Evolutionary conservation across 345 rosid species (phyloP).

Genomic region (Barbarea vulgaris): DNA sequence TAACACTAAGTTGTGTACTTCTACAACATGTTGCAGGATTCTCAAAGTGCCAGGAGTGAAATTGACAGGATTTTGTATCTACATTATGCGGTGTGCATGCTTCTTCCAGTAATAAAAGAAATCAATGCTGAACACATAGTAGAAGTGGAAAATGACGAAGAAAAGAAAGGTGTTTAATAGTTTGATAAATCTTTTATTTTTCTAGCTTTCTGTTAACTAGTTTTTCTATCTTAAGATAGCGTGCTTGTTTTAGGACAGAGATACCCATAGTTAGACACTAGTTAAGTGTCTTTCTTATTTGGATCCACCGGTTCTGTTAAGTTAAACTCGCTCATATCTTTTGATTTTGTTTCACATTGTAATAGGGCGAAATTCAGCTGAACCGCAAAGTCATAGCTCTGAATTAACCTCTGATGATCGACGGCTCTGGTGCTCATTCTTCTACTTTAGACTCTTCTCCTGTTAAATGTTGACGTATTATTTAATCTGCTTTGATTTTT

Average conservation of each 20-base stretch:
- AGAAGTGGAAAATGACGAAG: constrained; percentile 72
- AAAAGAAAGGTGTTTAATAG: constrained; percentile 63
- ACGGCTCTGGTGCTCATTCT: constrained; percentile 57
- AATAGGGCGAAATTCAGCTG: constrained; percentile 56
- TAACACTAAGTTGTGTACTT: constrained; percentile 3
- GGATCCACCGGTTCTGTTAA: background rate
- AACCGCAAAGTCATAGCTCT: constrained; percentile 51
- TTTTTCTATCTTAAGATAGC: constrained; percentile 1
- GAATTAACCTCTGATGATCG: constrained; percentile 52
- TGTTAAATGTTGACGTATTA: constrained; percentile 15
- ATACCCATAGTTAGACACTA: background rate
- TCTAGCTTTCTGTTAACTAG: background rate
- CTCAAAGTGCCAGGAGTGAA: constrained; percentile 53
- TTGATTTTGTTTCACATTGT: constrained; percentile 30
- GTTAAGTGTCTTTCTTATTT: background rate
- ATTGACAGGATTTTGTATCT: constrained; percentile 70
- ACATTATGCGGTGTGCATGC: constrained; percentile 86
- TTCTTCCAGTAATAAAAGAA: constrained; percentile 84
- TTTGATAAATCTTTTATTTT: background rate
- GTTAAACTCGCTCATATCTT: constrained; percentile 24
- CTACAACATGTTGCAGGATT: constrained; percentile 56
- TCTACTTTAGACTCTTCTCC: constrained; percentile 9
- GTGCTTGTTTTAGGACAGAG: background rate
- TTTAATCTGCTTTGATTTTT: constrained; percentile 29
- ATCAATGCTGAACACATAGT: constrained; percentile 63